Evolutionary conservation across 148 eudicot species (phyloP).

Genomic region (Chenopodium quinoa): DNA sequence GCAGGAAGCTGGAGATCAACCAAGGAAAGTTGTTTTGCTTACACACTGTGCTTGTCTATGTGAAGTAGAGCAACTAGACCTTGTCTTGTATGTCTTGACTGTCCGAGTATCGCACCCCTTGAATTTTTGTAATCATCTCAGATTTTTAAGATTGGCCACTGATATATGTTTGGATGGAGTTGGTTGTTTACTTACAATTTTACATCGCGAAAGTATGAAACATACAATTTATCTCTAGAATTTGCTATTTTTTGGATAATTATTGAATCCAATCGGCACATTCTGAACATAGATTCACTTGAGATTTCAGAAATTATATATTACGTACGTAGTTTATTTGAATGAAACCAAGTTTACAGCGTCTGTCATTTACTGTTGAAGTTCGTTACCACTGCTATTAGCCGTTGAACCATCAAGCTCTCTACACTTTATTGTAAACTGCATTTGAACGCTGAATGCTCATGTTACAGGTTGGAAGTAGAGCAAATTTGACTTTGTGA

Average conservation of each 20-base stretch:
- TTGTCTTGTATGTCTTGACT: too few species aligned
- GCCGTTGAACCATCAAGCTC: neutral
- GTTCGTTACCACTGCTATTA: neutral
- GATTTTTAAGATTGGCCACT: neutral
- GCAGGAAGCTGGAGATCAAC: slow-evolving; percentile 23
- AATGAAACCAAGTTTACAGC: neutral
- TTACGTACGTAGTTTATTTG: too few species aligned
- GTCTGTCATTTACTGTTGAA: neutral
- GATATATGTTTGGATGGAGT: neutral
- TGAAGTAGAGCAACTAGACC: neutral
- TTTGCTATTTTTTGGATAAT: neutral
- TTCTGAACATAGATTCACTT: too few species aligned
- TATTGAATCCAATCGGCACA: too few species aligned
- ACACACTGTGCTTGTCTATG: neutral
- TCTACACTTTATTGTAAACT: neutral
- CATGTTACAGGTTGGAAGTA: neutral
- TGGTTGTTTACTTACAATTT: neutral
- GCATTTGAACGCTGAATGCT: neutral
- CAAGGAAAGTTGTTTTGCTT: slow-evolving; percentile 16
- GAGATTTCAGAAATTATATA: too few species aligned
- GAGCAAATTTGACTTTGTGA: neutral
- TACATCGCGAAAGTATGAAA: slow-evolving; percentile 1
- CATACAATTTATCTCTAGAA: neutral
- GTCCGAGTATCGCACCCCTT: neutral
- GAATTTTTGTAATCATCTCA: neutral